These are phyloP conservation scores for Geranium rotundifolium DNA, from an alignment of 345 rosid genomes.

Conservation along the genomic window DNA sequence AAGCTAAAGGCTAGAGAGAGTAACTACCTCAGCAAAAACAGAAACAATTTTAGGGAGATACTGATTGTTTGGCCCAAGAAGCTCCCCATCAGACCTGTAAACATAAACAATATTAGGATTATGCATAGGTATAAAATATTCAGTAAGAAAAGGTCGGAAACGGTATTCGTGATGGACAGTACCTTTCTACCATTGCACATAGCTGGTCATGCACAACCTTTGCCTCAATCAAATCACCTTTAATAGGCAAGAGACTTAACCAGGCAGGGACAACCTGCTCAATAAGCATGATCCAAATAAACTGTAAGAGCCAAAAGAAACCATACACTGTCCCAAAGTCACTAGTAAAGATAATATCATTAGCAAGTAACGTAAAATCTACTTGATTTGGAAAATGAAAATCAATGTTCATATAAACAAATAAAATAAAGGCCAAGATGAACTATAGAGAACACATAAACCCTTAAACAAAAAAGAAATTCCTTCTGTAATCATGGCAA, in stretches of 20 bases:
- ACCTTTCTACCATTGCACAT: slow-evolving; percentile 96
- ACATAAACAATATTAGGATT: neutral
- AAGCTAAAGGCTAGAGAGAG: neutral
- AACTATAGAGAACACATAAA: too few species aligned
- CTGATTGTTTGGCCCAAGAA: slow-evolving; percentile 84
- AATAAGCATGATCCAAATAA: neutral
- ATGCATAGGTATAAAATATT: too few species aligned
- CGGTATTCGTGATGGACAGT: neutral
- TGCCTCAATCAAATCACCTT: slow-evolving; percentile 93
- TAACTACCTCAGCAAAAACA: slow-evolving; percentile 74
- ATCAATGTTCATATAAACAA: too few species aligned
- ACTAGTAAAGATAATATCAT: too few species aligned
- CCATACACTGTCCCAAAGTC: too few species aligned
- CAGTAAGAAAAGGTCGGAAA: neutral
- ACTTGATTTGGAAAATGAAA: too few species aligned
- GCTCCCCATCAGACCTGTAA: slow-evolving; percentile 74
- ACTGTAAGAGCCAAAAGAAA: neutral
- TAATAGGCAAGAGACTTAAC: slow-evolving; percentile 91
- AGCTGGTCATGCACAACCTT: slow-evolving; percentile 97
- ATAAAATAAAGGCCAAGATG: too few species aligned
- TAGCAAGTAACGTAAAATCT: too few species aligned
- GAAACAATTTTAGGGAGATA: slow-evolving; percentile 75
- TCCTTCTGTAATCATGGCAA: too few species aligned
- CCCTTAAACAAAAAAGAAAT: too few species aligned
- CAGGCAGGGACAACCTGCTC: slow-evolving; percentile 90